Evolutionary conservation across 495 filamentous ascomycete species (phyloP).

Genomic region (Parmelia sp.): DNA sequence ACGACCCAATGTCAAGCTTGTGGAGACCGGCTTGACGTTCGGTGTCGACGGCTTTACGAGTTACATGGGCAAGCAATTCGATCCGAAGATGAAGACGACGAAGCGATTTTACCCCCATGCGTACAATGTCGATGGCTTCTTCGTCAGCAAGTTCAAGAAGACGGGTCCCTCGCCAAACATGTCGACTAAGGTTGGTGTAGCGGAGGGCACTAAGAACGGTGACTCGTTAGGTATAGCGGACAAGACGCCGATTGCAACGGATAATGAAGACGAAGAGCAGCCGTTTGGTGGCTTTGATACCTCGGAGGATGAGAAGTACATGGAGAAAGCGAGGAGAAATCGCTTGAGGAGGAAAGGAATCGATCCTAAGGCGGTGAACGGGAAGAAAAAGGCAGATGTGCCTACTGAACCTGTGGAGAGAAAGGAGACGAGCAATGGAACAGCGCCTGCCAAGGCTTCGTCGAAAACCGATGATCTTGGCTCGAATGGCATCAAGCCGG

Average conservation of each 20-base stretch:
- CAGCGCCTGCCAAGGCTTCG: background rate
- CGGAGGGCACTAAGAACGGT: conserved; percentile 25
- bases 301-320: conserved; percentile 52
- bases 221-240: conserved; percentile 36
- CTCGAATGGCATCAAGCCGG: background rate
- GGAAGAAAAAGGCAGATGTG: conserved; percentile 10
- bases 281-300: conserved; percentile 62
- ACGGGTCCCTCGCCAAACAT: conserved; percentile 62
- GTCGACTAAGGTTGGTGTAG: conserved; percentile 29
- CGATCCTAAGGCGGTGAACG: conserved; percentile 48
- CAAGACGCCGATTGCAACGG: conserved; percentile 44
- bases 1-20: conserved; percentile 87
- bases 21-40: conserved; percentile 88
- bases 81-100: conserved; percentile 74
- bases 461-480: background rate
- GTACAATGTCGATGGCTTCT: conserved; percentile 98
- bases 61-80: conserved; percentile 85
- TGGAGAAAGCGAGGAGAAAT: conserved; percentile 53
- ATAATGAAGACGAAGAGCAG: conserved; percentile 38
- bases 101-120: conserved; percentile 88
- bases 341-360: conserved; percentile 58
- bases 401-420: background rate
- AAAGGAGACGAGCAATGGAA: background rate
- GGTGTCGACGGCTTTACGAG: conserved; percentile 84
- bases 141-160: conserved; percentile 96